Evolutionary conservation across 345 rosid species (phyloP).

Genomic region (Gossypium rotundifolium): DNA sequence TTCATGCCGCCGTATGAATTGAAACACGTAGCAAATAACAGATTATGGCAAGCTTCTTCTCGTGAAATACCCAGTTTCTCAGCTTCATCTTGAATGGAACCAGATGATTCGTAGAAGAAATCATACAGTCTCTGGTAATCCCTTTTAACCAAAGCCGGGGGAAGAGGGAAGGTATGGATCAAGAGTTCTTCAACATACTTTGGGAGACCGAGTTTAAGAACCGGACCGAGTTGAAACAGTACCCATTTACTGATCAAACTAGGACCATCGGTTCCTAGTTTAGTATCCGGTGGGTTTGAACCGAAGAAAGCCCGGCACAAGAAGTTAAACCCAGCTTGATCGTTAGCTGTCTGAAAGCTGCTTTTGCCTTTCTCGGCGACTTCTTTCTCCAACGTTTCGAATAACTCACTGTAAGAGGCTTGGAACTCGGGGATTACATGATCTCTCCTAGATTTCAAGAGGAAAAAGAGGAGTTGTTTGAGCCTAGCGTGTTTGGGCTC

Average conservation of each 20-base stretch:
- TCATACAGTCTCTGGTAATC: conserved; percentile 76
- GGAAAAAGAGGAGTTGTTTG: conserved; percentile 58
- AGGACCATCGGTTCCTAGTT: conserved; percentile 64
- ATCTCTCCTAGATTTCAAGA: conserved; percentile 51
- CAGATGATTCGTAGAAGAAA: conserved; percentile 54
- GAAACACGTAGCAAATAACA: conserved; percentile 79
- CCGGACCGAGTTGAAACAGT: conserved; percentile 52
- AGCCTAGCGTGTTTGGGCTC: conserved; percentile 73
- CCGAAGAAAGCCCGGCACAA: conserved; percentile 51
- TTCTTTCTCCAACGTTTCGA: conserved; percentile 50
- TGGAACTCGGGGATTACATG: conserved; percentile 77
- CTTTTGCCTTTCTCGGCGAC: conserved; percentile 58
- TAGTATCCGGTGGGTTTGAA: conserved; percentile 47
- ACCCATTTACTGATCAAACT: conserved; percentile 61
- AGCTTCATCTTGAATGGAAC: conserved; percentile 61
- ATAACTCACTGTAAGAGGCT: conserved; percentile 39
- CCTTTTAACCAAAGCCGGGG: conserved; percentile 48
- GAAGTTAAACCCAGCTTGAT: conserved; percentile 68
- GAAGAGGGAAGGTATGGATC: conserved; percentile 59
- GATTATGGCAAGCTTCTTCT: conserved; percentile 86
- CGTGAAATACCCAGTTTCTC: conserved; percentile 59
- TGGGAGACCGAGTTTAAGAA: conserved; percentile 63
- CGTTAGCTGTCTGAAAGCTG: conserved; percentile 39
- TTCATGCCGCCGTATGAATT: conserved; percentile 87
- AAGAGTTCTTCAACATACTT: conserved; percentile 41